phyloP scores from a whole-genome alignment of 2,329 filamentous ascomycete genomes.

The Sporothrix humicola region DNA sequence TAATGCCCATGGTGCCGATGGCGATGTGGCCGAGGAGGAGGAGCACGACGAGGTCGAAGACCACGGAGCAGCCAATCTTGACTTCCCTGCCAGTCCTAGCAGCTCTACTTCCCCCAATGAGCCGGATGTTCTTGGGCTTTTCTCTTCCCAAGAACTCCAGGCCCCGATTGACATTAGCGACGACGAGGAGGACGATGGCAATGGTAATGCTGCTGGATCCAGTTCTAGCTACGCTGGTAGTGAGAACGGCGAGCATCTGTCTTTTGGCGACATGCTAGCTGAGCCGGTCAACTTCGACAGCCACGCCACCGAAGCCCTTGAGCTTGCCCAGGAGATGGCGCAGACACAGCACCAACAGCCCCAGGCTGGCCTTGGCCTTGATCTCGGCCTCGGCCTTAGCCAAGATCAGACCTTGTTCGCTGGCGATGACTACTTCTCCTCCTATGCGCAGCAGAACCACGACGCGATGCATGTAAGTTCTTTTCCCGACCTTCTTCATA shows the following conservation, averaged over 20 bases:
- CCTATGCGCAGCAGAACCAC: too few species aligned
- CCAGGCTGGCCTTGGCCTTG: too few species aligned
- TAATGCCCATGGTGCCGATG: background rate
- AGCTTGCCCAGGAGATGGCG: background rate
- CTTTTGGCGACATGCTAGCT: background rate
- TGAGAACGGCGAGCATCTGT: background rate
- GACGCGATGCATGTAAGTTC: background rate
- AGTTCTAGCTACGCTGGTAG: background rate
- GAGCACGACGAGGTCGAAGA: background rate
- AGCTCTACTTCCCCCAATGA: background rate
- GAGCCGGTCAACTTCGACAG: background rate
- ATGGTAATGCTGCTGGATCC: too few species aligned
- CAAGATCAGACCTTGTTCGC: too few species aligned
- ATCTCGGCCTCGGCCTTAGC: too few species aligned
- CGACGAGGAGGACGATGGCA: background rate
- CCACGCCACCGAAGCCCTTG: background rate
- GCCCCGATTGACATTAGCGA: background rate
- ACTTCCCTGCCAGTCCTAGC: background rate
- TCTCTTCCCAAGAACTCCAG: background rate
- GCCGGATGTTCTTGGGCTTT: background rate
- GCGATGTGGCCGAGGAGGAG: background rate
- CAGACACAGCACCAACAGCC: background rate
- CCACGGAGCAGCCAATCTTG: too few species aligned
- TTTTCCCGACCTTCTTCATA: too few species aligned
- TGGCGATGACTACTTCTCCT: too few species aligned